Conservation (phyloP, 2,329 filamentous ascomycete genomes). For the Fusarium abutilonis region DNA sequence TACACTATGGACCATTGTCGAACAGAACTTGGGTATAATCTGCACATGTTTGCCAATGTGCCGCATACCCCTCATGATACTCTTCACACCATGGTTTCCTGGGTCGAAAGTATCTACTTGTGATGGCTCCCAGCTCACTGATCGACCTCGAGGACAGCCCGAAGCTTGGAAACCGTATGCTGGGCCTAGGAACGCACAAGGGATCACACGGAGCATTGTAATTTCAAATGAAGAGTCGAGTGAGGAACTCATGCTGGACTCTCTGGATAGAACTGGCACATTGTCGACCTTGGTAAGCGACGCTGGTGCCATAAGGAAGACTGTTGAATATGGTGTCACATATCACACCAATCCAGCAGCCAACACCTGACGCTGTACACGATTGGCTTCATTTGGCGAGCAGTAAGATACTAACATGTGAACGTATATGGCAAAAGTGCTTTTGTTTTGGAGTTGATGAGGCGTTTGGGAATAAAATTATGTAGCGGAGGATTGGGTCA, state of each 20-base stretch:
- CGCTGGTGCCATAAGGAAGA: constrained; percentile 49
- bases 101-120: constrained; percentile 22
- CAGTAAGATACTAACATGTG: neutral
- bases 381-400: neutral
- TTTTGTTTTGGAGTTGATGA: neutral
- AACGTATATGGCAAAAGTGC: neutral
- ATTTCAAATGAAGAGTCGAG: constrained; percentile 46
- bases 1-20: constrained; percentile 54
- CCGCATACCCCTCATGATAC: constrained; percentile 50
- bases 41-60: constrained; percentile 55
- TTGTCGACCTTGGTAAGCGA: constrained; percentile 23
- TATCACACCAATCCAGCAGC: constrained; percentile 42
- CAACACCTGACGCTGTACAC: constrained; percentile 4
- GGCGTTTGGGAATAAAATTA: neutral
- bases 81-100: constrained; percentile 51
- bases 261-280: constrained; percentile 24
- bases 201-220: constrained; percentile 43
- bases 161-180: constrained; percentile 49
- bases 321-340: constrained; percentile 50
- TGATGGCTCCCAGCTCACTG: constrained; percentile 1
- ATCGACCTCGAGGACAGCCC: constrained; percentile 16
- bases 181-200: constrained; percentile 46
- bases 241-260: constrained; percentile 50
- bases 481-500: neutral
- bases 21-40: constrained; percentile 53